A percentile compares a stretch with the other conserved stretches of the same genome.
Conservation (phyloP, 1,139 yeast species). For the Sugiyamaella grinbergsii region DNA sequence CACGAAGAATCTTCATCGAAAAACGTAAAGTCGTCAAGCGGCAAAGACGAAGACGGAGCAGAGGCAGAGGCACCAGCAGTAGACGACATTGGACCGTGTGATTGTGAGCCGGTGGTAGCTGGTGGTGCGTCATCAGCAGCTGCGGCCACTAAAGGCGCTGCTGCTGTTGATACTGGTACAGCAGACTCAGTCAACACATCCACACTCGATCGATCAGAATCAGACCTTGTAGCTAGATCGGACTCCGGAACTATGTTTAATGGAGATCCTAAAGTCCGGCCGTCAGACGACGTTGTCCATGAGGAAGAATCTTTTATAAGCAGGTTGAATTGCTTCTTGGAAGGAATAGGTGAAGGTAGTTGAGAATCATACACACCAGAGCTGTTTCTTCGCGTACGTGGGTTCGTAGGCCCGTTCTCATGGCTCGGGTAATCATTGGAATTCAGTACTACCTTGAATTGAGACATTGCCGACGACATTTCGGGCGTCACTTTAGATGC, state of each 20-base stretch:
- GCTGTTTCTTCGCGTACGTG: background rate
- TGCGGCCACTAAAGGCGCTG: constrained; percentile 1
- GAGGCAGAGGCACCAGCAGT: background rate
- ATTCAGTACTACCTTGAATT: constrained; percentile 37
- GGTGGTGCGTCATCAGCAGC: background rate
- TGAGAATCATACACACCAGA: constrained; percentile 1
- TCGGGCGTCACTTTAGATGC: constrained; percentile 32
- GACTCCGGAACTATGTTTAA: constrained; percentile 13
- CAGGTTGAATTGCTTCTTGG: constrained; percentile 10
- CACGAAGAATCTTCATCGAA: constrained; percentile 14
- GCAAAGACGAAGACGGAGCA: constrained; percentile 2
- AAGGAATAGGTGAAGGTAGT: constrained; percentile 13
- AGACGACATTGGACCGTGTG: too few relatives aligned
- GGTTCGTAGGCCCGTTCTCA: background rate
- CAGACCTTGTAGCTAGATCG: background rate
- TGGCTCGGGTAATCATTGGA: constrained; percentile 17
- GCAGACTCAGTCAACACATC: constrained; percentile 6
- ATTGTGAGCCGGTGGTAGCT: background rate
- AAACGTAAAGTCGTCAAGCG: constrained; percentile 6
- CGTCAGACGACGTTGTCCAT: background rate
- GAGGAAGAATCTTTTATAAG: constrained; percentile 5
- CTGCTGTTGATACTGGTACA: constrained; percentile 5
- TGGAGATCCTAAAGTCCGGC: constrained; percentile 13
- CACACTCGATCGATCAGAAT: constrained; percentile 6
- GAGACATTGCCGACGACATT: constrained; percentile 37